Evolutionary conservation across 169 alveolate species (phyloP), one percentile per base, ranked within the genome.

Genomic region (Plasmodium berghei): DNA sequence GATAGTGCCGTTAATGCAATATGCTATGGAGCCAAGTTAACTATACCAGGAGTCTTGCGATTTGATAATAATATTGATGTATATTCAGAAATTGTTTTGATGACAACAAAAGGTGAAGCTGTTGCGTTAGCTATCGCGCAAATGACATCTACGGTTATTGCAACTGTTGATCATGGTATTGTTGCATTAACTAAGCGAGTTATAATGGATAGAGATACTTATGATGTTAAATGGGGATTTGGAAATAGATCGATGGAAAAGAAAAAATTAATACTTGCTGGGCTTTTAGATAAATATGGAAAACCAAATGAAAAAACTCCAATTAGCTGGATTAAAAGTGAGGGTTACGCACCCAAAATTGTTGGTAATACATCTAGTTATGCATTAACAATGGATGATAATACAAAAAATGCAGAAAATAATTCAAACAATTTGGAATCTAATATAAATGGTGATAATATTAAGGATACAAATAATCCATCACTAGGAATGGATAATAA

Each of bases 101-200:
- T 99, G 96, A 98, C 99, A 42, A 99, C 99, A 52, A 99, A 99
- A 96, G 99, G 99, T 5, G 99, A 99, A 95, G 99, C 99, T 12
- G 96, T 98, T 70, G 99, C 99, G 22, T 91, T 98, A 73, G 99
- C 99, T 16, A 96, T 98, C 61, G 99, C 99, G 12, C 99, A 98
- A 94, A 99, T 99, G 99, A 98, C 99, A 40, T 97, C 99, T 18
- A 98, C 99, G 24, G 99, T 98, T 58, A 97, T 99, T 26, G 99
- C 99, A 16, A 95, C 99, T 42, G 99, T 99, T 56, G 99, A 99
- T 92, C 99, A 99, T 91, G 99, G 99, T 61, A 96, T 95, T 34
- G 99, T 98, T 18, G 98, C 99, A 66, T 97, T 97, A 87, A 98
- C 98, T 64, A 99, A 99, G 95, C 96, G 99, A 88, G 99, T 98